Evolutionary conservation across 1,139 yeast species (phyloP).

Genomic region (Blastobotrys serpentis): DNA sequence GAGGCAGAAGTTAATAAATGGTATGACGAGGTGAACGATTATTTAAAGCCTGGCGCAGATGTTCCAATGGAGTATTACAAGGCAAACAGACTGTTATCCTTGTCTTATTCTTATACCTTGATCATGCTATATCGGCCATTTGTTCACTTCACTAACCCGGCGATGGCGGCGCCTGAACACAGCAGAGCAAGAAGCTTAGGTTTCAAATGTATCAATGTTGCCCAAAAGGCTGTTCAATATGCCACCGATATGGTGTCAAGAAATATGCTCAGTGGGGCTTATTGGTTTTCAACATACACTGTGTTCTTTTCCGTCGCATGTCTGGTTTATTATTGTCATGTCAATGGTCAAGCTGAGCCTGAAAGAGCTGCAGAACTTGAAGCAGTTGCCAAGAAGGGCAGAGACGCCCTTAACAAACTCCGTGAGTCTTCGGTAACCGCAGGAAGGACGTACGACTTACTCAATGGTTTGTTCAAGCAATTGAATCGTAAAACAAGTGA

Average conservation of each 20-base stretch:
- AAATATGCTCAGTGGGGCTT: conserved; percentile 76
- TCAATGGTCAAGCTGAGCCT: conserved; percentile 55
- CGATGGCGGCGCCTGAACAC: conserved; percentile 43
- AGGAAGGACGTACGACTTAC: conserved; percentile 70
- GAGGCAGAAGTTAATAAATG: conserved; percentile 74
- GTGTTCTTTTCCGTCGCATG: conserved; percentile 92
- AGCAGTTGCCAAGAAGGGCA: conserved; percentile 79
- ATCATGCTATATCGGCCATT: conserved; percentile 87
- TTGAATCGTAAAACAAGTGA: conserved; percentile 35
- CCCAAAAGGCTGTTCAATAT: conserved; percentile 76
- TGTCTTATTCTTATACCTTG: conserved; percentile 80
- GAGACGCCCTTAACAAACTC: conserved; percentile 65
- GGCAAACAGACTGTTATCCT: conserved; percentile 74
- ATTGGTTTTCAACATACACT: conserved; percentile 91
- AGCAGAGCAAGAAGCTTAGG: conserved; percentile 55
- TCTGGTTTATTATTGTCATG: conserved; percentile 79
- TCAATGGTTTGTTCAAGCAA: conserved; percentile 79
- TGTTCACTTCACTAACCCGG: conserved; percentile 65
- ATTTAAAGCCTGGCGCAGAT: conserved; percentile 63
- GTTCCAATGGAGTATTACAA: conserved; percentile 69
- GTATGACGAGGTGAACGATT: conserved; percentile 70
- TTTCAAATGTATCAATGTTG: conserved; percentile 76
- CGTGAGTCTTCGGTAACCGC: conserved; percentile 79
- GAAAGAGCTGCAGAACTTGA: conserved; percentile 54
- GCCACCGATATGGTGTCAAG: conserved; percentile 81